Percentiles rank a stretch among this genome's conserved stretches.
phyloP scores from a whole-genome alignment of 495 filamentous ascomycete genomes.

The Penicillium pulvis region DNA sequence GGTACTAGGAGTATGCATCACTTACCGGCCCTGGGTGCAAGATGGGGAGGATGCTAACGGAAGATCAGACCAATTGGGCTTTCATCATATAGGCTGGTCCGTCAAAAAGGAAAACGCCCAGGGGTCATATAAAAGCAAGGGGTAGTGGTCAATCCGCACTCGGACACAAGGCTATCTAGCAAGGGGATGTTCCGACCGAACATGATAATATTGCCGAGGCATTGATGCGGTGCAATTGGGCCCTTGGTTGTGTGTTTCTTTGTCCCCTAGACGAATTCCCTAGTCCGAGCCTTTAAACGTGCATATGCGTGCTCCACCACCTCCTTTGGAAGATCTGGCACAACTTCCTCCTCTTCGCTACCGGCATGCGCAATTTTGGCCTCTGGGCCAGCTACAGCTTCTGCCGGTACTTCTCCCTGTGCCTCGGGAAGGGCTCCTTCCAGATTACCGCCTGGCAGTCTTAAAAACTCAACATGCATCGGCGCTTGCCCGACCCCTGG shows the following conservation, averaged over 20 bases:
- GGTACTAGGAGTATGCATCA: slow-evolving; percentile 38
- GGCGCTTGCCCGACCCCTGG: slow-evolving; percentile 65
- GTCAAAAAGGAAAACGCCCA: neutral
- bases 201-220: neutral
- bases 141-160: neutral
- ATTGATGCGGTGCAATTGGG: neutral
- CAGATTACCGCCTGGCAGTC: slow-evolving; percentile 42
- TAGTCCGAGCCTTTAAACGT: slow-evolving; percentile 36
- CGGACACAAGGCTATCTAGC: neutral
- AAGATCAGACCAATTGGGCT: slow-evolving; percentile 30
- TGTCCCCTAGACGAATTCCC: slow-evolving; percentile 9
- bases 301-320: slow-evolving; percentile 56
- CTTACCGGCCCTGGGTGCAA: neutral
- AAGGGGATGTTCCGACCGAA: neutral
- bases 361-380: slow-evolving; percentile 10
- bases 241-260: neutral
- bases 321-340: slow-evolving; percentile 56
- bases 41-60: slow-evolving; percentile 7
- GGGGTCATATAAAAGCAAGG: slow-evolving; percentile 1
- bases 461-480: slow-evolving; percentile 55
- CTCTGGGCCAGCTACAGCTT: neutral
- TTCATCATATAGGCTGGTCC: slow-evolving; percentile 33
- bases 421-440: slow-evolving; percentile 21
- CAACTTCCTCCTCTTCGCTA: slow-evolving; percentile 40
- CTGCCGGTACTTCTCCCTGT: slow-evolving; percentile 9